Evolutionary conservation across 352 stramenopile genomes (phyloP), one percentile per base, ranked within the genome.

Genomic region (Aphanomyces euteiches): DNA sequence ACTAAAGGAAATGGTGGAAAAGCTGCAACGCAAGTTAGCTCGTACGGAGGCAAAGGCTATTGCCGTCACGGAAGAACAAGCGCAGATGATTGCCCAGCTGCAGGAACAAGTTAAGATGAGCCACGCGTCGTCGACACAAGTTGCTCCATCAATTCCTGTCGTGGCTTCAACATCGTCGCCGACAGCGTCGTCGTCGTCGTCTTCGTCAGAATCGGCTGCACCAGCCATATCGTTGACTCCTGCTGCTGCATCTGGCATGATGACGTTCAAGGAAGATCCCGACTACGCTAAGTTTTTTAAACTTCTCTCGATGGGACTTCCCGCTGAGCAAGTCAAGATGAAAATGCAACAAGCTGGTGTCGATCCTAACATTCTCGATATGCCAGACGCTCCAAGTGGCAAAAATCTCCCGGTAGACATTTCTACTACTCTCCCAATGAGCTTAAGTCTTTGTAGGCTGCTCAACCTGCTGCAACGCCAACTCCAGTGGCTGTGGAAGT

Each of bases 231-330:
- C 28, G 1, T 0, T 28, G 28, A 28, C 28, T 28, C 56, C 73
- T 37, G 50, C 15, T 6, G 47, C n/a, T n/a, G 56, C 58, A 37
- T 69, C 19, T 17, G 61, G 45, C 10, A 81, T 81, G 47, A 74
- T 90, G 2, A 78, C 67, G 65, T 83, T 79, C 5, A 87, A 89
- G 67, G 82, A 93, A 7, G 82, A 93, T 54, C 86, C 84, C 1
- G 83, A 90, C 15, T 93, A 82, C 56, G 69, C 73, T 40, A 93
- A 94, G 73, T 95, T 83, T 47, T 95, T 95, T 72, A 95, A 92
- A 73, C 68, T 95, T 5, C 47, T 93, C 38, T 81, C 74, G 21
- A 93, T 95, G 86, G 87, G 87, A 5, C 48, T 95, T 19, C 87
- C 85, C 58, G 67, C 78, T 15, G 87, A 93, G 50, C 87, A 95